phyloP scores from a whole-genome alignment of 371 early-diverging fungal species.

The Mucor saturninus region DNA sequence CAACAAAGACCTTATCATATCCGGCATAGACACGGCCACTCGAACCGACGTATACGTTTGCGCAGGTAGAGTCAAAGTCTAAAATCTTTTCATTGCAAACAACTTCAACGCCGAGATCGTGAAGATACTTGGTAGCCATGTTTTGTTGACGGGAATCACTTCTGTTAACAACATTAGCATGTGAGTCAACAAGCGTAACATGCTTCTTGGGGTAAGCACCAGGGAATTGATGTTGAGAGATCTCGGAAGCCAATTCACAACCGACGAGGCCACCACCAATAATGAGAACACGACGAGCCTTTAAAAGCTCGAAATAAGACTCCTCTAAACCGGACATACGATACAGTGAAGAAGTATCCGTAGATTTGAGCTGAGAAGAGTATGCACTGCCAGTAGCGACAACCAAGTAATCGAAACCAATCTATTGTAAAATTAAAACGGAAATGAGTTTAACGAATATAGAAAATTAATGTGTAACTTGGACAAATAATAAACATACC shows the following conservation, averaged over 20 bases:
- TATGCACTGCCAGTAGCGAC: slow-evolving; percentile 72
- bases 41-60: slow-evolving; percentile 33
- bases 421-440: slow-evolving; percentile 16
- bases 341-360: slow-evolving; percentile 41
- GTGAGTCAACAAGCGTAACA: slow-evolving; percentile 62
- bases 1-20: slow-evolving; percentile 44
- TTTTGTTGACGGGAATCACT: slow-evolving; percentile 48
- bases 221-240: slow-evolving; percentile 39
- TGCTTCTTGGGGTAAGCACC: slow-evolving; percentile 55
- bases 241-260: slow-evolving; percentile 70
- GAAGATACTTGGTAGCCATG: slow-evolving; percentile 56
- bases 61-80: slow-evolving; percentile 25
- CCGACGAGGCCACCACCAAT: slow-evolving; percentile 71
- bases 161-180: slow-evolving; percentile 43
- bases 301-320: slow-evolving; percentile 59
- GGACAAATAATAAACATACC: slow-evolving; percentile 21
- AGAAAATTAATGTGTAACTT: slow-evolving; percentile 1
- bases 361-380: slow-evolving; percentile 53
- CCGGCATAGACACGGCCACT: slow-evolving; percentile 40
- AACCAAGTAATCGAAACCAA: slow-evolving; percentile 73
- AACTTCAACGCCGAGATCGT: slow-evolving; percentile 65
- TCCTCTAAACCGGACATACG: slow-evolving; percentile 35
- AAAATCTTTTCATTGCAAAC: slow-evolving; percentile 64
- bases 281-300: slow-evolving; percentile 45
- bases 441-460: not conserved